Base-by-base conservation (phyloP, 305 asterid genomes). In the Striga hermonthica region DNA sequence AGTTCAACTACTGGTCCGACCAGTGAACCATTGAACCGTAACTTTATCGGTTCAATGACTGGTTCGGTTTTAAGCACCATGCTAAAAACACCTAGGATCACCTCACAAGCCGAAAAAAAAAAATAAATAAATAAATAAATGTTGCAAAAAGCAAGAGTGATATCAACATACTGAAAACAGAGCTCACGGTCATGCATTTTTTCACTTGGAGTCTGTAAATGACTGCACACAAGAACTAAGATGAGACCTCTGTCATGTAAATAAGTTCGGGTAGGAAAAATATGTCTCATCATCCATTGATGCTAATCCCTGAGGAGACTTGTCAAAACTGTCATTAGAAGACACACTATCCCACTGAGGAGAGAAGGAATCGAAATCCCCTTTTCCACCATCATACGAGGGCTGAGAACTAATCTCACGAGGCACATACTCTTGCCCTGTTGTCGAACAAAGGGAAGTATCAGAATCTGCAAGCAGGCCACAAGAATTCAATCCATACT, bases 191-290 rank as follows among this genome's bases (percentile, higher is more conserved):
- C 31, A 22, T 22, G 31, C 31, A 22, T 22, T 22, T 22, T 22
- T 62, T 80, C 79, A 69, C 73, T 78, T 83, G 65, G 86, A 70
- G 67, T 84, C 81, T 11, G 64, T 70, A 70, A 79, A 81, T 3
- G 89, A 85, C 67, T 71, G 72, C 8, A 84, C 11, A 56, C 50
- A 81, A 49, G 80, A 58, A 35, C 72, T 61, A 57, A 76, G 69
- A 73, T 70, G 77, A 3, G 95, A 72, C 54, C 85, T 81, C 72
- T 81, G 90, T 43, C 85, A 38, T 4, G 78, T 72, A 77, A 94
- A 94, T 79, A 94, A 69, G 79, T 87, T 89, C 0, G 98, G 98
- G 66, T 94, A 91, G 6, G 99, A 76, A 75, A 85, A 84, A 66
- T 65, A 78, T 9, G 89, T 2, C 4, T 88, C 99, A 40, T 91